Conservation (phyloP, 331 rosid species). For the Ulmus americana region DNA sequence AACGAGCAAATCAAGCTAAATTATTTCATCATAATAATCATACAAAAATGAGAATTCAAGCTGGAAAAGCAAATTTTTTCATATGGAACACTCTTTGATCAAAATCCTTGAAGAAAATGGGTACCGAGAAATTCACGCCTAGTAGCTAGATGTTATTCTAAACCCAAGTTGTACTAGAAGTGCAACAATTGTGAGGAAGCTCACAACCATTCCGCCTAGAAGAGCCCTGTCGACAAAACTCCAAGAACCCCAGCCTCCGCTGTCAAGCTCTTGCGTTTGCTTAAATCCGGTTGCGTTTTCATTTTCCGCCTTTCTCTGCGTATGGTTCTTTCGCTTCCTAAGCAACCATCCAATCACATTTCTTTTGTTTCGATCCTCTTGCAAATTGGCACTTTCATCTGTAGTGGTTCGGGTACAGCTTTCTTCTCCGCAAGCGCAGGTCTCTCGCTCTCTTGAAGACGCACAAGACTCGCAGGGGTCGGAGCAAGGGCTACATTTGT, state of each 20-base stretch:
- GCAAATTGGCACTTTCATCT: constrained; percentile 21
- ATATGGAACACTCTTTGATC: neutral
- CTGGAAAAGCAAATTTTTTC: neutral
- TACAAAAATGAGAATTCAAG: neutral
- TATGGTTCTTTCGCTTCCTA: constrained; percentile 53
- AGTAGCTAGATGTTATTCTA: constrained; percentile 37
- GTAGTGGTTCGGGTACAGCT: constrained; percentile 41
- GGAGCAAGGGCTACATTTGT: constrained; percentile 33
- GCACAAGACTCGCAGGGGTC: constrained; percentile 24
- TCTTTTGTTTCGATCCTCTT: constrained; percentile 38
- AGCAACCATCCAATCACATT: constrained; percentile 59
- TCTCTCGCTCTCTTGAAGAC: constrained; percentile 33
- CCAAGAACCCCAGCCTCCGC: constrained; percentile 36
- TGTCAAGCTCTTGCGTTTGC: constrained; percentile 28
- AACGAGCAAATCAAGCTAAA: neutral
- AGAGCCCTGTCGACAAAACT: constrained; percentile 63
- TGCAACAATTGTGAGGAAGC: constrained; percentile 54
- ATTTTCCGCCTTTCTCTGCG: constrained; percentile 27
- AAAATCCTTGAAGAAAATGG: constrained; percentile 12
- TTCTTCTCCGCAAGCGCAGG: constrained; percentile 57
- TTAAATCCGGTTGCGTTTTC: constrained; percentile 33
- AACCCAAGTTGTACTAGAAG: constrained; percentile 41
- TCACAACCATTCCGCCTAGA: constrained; percentile 66
- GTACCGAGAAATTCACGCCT: constrained; percentile 1
- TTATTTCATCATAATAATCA: neutral